Percentiles rank a stretch among this genome's conserved stretches.
Evolutionary conservation across 129 eudicot genomes (phyloP).

Genomic region (Kitagawia praeruptora): DNA sequence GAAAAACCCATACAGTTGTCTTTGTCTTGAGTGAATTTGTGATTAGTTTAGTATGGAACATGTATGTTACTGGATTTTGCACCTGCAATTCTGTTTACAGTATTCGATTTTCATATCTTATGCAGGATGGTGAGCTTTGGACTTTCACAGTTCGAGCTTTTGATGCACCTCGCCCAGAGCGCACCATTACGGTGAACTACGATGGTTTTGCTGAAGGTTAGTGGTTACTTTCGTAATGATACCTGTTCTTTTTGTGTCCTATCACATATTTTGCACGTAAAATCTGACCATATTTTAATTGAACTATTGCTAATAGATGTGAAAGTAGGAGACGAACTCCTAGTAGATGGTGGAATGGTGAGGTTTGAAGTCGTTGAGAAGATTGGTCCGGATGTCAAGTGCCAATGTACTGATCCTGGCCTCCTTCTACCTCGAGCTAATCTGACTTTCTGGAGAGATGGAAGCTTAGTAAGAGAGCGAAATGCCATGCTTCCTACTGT

Average conservation of each 20-base stretch:
- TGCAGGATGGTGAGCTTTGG: slow-evolving; percentile 93
- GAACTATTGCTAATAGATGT: slow-evolving; percentile 45
- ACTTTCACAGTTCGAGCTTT: slow-evolving; percentile 83
- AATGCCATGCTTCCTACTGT: slow-evolving; percentile 92
- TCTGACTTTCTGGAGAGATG: slow-evolving; percentile 87
- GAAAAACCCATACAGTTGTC: background rate
- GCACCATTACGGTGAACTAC: slow-evolving; percentile 71
- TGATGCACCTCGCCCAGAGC: slow-evolving; percentile 65
- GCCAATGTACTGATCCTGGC: slow-evolving; percentile 92
- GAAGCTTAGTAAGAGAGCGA: slow-evolving; percentile 80
- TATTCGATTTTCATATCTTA: background rate
- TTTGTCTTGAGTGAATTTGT: background rate
- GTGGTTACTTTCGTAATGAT: background rate
- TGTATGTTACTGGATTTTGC: background rate
- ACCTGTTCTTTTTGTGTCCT: background rate
- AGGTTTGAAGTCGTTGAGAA: slow-evolving; percentile 94
- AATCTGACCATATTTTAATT: background rate
- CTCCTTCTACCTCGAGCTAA: slow-evolving; percentile 88
- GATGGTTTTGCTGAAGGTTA: slow-evolving; percentile 95
- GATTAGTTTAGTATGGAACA: background rate
- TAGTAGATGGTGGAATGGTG: slow-evolving; percentile 99
- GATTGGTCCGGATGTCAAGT: slow-evolving; percentile 96
- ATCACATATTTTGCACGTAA: background rate
- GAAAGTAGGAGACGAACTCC: slow-evolving; percentile 89
- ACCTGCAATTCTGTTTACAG: background rate